Conservation (phyloP, 345 rosid species). For the Salix purpurea region DNA sequence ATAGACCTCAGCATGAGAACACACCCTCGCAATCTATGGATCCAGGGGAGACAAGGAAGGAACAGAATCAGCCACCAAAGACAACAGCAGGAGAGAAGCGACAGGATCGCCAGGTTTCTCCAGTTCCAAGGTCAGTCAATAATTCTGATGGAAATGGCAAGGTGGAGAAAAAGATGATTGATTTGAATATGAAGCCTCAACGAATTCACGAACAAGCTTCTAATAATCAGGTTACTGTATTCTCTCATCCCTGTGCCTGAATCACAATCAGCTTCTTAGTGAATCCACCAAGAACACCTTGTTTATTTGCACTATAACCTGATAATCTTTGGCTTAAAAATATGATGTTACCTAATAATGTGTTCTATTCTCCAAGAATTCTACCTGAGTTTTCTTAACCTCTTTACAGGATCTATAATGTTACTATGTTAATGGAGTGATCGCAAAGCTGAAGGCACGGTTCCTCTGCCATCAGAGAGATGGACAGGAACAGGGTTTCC, state of each 20-base stretch:
- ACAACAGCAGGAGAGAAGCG: constrained; percentile 27
- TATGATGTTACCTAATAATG: background rate
- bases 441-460: background rate
- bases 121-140: constrained; percentile 25
- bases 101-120: constrained; percentile 33
- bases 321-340: too few species aligned
- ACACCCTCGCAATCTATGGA: constrained; percentile 27
- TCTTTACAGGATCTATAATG: background rate
- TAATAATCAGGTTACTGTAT: constrained; percentile 46
- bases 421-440: background rate
- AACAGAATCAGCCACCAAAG: constrained; percentile 28
- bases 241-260: background rate
- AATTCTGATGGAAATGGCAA: constrained; percentile 34
- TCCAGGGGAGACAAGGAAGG: constrained; percentile 28
- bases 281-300: too few species aligned
- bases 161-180: constrained; percentile 49
- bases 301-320: too few species aligned
- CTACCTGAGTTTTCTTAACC: background rate
- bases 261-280: background rate
- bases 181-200: constrained; percentile 69
- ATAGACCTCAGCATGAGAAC: constrained; percentile 33
- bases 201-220: constrained; percentile 50
- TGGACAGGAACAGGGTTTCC: background rate
- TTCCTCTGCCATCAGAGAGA: background rate
- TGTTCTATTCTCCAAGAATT: background rate